Conservation (phyloP, 805 yeast species). For the Yamadazyma phyllophila region DNA sequence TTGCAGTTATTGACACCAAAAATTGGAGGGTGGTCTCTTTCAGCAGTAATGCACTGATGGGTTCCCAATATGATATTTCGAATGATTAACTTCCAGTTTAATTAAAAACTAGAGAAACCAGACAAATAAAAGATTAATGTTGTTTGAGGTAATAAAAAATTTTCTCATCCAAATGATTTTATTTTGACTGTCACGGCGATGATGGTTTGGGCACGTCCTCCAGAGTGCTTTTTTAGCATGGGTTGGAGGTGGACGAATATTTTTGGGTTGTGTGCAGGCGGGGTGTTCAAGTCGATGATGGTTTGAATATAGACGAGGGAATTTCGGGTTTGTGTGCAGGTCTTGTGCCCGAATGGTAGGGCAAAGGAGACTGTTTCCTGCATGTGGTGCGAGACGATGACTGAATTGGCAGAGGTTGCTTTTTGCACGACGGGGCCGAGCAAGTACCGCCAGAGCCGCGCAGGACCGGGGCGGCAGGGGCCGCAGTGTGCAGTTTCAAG, state of each 20-base stretch:
- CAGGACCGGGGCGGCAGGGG: not conserved
- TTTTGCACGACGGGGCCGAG: not conserved
- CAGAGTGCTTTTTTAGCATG: too few relatives aligned
- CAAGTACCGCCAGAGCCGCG: not conserved
- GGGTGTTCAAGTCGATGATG: not conserved
- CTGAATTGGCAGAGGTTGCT: not conserved
- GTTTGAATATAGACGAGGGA: too few relatives aligned
- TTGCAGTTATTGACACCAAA: not conserved
- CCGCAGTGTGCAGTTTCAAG: too few relatives aligned
- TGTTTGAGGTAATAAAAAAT: conserved; percentile 3
- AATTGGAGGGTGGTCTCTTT: not conserved
- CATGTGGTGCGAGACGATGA: not conserved
- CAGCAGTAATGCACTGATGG: not conserved
- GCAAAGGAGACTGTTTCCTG: too few relatives aligned
- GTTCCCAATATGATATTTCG: not conserved
- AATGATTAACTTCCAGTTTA: conserved; percentile 12
- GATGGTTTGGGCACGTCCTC: conserved; percentile 1
- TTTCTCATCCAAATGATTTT: not conserved
- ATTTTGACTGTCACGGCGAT: not conserved
- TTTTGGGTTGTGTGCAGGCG: not conserved
- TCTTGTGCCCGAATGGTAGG: not conserved
- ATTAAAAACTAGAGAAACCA: conserved; percentile 16
- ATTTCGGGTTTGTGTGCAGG: not conserved
- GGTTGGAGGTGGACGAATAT: not conserved
- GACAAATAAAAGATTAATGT: conserved; percentile 3